phyloP scores from a whole-genome alignment of 2,329 filamentous ascomycete genomes.

The Blastomyces parvus region DNA sequence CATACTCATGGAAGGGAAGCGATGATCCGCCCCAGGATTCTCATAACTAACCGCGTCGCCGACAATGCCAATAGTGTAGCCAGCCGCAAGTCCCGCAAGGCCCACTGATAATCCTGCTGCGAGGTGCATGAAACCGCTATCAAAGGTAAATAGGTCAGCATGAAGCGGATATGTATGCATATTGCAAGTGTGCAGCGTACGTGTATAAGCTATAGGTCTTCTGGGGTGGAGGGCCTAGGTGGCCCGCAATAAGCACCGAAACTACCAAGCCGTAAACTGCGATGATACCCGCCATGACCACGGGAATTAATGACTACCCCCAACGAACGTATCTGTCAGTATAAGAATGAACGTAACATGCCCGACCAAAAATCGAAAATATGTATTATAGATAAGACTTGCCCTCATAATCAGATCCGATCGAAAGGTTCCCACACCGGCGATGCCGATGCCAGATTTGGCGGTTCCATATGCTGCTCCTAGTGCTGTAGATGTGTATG shows the following conservation, averaged over 20 bases:
- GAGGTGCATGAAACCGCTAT: constrained; percentile 83
- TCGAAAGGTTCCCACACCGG: constrained; percentile 56
- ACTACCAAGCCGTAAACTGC: constrained; percentile 97
- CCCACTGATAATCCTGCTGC: constrained; percentile 85
- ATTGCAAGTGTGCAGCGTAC: constrained; percentile 40
- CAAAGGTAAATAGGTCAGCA: constrained; percentile 15
- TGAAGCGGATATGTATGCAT: constrained; percentile 7
- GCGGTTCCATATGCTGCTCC: constrained; percentile 60
- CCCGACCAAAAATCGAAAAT: neutral
- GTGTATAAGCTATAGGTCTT: constrained; percentile 74
- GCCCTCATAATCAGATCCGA: constrained; percentile 62
- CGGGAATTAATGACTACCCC: constrained; percentile 40
- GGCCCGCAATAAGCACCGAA: constrained; percentile 86
- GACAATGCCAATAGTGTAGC: constrained; percentile 92
- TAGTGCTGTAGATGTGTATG: constrained; percentile 38
- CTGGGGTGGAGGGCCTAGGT: constrained; percentile 62
- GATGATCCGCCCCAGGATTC: neutral
- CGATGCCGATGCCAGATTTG: constrained; percentile 59
- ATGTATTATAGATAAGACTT: constrained; percentile 16
- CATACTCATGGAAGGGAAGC: neutral
- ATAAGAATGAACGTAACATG: neutral
- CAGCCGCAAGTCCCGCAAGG: constrained; percentile 82
- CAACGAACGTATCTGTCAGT: constrained; percentile 17
- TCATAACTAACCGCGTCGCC: constrained; percentile 63
- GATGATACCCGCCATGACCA: constrained; percentile 96